A percentile compares a stretch with the other conserved stretches of the same genome.
These are phyloP conservation scores for Forsythia suspensa DNA, from an alignment of 257 asterid genomes.

Conservation along the genomic window DNA sequence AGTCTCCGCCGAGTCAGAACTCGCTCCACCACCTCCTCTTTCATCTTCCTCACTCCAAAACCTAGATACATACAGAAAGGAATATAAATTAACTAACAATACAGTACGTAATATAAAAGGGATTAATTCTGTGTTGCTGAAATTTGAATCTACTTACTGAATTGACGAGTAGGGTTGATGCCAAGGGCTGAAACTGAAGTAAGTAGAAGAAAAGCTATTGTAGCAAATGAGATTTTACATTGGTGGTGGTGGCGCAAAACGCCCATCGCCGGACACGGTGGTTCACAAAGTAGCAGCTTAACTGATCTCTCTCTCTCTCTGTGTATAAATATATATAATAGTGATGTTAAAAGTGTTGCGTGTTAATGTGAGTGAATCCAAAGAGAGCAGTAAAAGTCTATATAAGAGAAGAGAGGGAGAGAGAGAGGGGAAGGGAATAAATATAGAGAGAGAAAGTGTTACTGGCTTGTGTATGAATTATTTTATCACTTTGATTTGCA, in stretches of 20 bases:
- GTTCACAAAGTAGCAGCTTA: not conserved
- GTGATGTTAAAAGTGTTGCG: constrained; percentile 20
- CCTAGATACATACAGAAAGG: constrained; percentile 11
- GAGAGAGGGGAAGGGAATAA: not conserved
- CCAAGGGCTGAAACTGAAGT: constrained; percentile 39
- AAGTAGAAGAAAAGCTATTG: constrained; percentile 48
- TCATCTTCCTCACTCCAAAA: constrained; percentile 26
- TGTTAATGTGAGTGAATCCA: constrained; percentile 56
- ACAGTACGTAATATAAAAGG: not conserved
- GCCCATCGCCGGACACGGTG: constrained; percentile 42
- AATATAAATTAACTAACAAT: not conserved
- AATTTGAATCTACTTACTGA: constrained; percentile 39
- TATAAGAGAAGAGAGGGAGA: constrained; percentile 31
- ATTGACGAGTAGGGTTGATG: constrained; percentile 33
- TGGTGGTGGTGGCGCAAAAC: constrained; percentile 30
- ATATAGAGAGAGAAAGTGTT: not conserved
- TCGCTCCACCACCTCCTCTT: constrained; percentile 30
- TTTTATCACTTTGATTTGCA: not conserved
- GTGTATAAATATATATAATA: constrained; percentile 20
- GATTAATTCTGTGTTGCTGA: not conserved
- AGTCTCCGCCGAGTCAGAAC: constrained; percentile 45
- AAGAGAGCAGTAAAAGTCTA: constrained; percentile 24
- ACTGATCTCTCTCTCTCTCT: not conserved
- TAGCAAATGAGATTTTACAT: constrained; percentile 39
- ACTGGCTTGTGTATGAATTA: not conserved